These are phyloP conservation scores for Wakefieldia striispora DNA, from an alignment of 768 basidiomycete genomes.

Conservation along the genomic window DNA sequence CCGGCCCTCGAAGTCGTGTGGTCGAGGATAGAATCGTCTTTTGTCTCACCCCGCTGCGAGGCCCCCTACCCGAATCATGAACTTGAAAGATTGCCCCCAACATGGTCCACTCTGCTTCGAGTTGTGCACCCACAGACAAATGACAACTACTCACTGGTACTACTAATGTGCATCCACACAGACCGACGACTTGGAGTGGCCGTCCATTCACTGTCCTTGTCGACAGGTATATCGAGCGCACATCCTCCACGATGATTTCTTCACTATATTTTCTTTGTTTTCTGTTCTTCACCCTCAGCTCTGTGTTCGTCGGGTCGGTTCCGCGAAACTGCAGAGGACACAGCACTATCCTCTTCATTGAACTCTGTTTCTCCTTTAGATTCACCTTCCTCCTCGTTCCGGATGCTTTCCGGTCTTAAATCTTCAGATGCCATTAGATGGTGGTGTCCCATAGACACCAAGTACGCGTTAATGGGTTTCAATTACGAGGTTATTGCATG, in stretches of 20 bases:
- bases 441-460: conserved; percentile 64
- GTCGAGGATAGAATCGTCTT: too few relatives aligned
- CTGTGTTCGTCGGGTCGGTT: conserved; percentile 13
- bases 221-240: conserved; percentile 1
- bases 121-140: too few relatives aligned
- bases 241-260: neutral
- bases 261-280: conserved; percentile 1
- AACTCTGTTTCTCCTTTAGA: neutral
- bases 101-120: too few relatives aligned
- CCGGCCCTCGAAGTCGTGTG: too few relatives aligned
- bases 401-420: conserved; percentile 39
- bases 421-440: conserved; percentile 55
- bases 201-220: neutral
- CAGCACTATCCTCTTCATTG: neutral
- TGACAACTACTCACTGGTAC: too few relatives aligned
- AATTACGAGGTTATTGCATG: conserved; percentile 72
- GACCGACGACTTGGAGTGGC: too few relatives aligned
- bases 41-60: too few relatives aligned
- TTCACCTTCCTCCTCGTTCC: neutral
- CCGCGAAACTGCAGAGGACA: conserved; percentile 7
- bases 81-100: too few relatives aligned
- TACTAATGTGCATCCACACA: conserved; percentile 7
- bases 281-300: conserved; percentile 1
- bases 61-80: too few relatives aligned
- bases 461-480: conserved; percentile 77